Base-by-base conservation (phyloP, 352 stramenopile species). In the Phytophthora ohioensis region DNA sequence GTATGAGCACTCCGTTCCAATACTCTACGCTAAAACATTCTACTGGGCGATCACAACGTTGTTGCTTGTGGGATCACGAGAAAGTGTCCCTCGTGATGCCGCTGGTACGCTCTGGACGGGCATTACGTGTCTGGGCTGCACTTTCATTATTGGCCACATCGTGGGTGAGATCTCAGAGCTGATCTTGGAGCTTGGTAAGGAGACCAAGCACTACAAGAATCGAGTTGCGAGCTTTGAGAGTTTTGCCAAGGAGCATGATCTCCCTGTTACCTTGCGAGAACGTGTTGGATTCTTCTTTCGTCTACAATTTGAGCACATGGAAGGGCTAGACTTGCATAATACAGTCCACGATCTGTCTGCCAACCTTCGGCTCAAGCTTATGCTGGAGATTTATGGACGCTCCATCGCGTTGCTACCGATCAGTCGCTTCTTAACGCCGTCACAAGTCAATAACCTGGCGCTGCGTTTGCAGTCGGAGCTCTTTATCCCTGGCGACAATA, bases 111-210 rank as follows among this genome's bases (percentile, higher is more conserved):
- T 92, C 3, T 93, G 85, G 85, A 85, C 85, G 3, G 74, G 71
- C 0, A 13, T 83, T 2, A 88, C 80, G 0, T 94, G 84, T 35
- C 58, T 92, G 8, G 76, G 69, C 15, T 92, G 83, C 46, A 91
- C 85, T 10, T 94, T 92, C 42, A 78, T 92, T 46, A 91, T 94
- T 64, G 84, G 86, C 3, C 80, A 92, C 59, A 91, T 92, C 46
- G 73, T 94, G n/a, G 87, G 84, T 5, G 84, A 92, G 45, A 69
- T 95, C 11, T 93, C 87, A 1, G 85, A 92, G 9, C 71, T 93
- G n/a, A 93, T 95, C 48, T 67, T 93, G 5, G 79, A 92, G 36
- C 76, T 93, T 54, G 86, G 85, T 31, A 93, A 93, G 42, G 83
- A 93, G 15, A 68, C 51, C 0, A 92, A 93, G 41, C 72, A 95